Evolutionary conservation across 139 green algal species (phyloP), one percentile per base, ranked within the genome.

Genomic region (Chlamydomonas asymmetrica): DNA sequence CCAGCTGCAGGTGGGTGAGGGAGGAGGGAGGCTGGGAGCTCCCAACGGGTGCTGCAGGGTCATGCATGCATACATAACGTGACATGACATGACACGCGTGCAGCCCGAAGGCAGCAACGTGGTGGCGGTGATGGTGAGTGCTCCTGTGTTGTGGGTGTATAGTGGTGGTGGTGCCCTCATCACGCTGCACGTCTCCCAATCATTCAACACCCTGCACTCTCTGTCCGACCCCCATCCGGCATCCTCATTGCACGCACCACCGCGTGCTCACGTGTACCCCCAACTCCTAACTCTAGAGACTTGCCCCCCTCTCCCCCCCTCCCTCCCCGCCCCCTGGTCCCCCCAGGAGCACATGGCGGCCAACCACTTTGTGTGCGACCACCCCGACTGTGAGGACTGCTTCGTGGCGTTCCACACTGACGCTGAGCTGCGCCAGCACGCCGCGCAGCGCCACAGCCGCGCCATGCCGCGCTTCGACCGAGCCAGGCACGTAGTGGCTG

Each of bases 391-490:
- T 64, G 64, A 29, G 6, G 80, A 76, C 61, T 88, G 84, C 74
- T 79, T 93, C 65, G 84, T 92, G 39, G 90, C 87, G 0, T 95
- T 94, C 67, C 56, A 59, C 27, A 94, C 61, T 2, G 72, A 81
- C 2, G 82, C 89, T 32, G 88, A 95, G 81, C 85, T 95, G 67
- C 40, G 23, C 27, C 18, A 38, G 40, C 81, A 81, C 73, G 67
- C 64, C 34, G 25, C 60, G 6, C 54, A 80, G 59, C 60, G 65
- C 9, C 81, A 86, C 60, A 66, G 59, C 2, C 22, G 57, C 32
- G 32, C 63, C 52, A 93, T 93, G 88, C 88, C 86, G 4, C 79
- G 89, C 13, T 93, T 79, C 79, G 76, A 93, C 60, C 50, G 59
- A 41, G 74, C 67, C 29, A 67, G 66, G 66, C 63, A 22, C 22